phyloP scores from a whole-genome alignment of 306 rosid species.

The Castanospermum australe region DNA sequence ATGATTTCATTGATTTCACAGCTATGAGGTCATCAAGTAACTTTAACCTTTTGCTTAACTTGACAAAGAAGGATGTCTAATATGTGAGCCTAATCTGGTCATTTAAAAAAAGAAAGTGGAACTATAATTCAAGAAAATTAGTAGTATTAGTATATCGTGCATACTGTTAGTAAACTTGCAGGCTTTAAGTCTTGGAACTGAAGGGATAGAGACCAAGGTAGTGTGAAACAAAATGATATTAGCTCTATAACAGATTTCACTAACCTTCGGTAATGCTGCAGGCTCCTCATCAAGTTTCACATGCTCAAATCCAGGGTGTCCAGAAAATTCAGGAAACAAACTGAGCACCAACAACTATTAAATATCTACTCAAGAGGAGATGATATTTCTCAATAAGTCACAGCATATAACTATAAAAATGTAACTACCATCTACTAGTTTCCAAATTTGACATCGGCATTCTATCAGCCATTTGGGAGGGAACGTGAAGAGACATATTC shows the following conservation, averaged over 20 bases:
- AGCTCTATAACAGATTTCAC: not conserved
- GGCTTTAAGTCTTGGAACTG: not conserved
- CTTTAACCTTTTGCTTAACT: no score
- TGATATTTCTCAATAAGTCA: not conserved
- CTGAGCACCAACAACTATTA: conserved; percentile 43
- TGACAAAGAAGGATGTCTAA: not conserved
- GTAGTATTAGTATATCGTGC: not conserved
- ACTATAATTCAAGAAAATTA: not conserved
- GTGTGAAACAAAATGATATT: conserved; percentile 2
- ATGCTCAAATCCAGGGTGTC: conserved; percentile 39
- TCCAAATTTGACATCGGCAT: conserved; percentile 42
- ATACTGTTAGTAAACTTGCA: not conserved
- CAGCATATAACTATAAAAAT: not conserved
- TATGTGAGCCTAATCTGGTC: not conserved
- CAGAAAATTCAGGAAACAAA: conserved; percentile 55
- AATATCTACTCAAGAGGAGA: not conserved
- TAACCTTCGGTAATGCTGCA: conserved; percentile 66
- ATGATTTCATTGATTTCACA: no score
- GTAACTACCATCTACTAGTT: conserved; percentile 52
- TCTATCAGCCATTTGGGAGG: conserved; percentile 51
- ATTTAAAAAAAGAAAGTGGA: conserved; percentile 9
- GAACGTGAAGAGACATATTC: conserved; percentile 60
- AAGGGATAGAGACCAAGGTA: not conserved
- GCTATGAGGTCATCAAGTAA: no score
- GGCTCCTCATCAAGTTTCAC: conserved; percentile 55